phyloP scores from a whole-genome alignment of 2,329 filamentous ascomycete species.

The Tricladium varicosporioides region DNA sequence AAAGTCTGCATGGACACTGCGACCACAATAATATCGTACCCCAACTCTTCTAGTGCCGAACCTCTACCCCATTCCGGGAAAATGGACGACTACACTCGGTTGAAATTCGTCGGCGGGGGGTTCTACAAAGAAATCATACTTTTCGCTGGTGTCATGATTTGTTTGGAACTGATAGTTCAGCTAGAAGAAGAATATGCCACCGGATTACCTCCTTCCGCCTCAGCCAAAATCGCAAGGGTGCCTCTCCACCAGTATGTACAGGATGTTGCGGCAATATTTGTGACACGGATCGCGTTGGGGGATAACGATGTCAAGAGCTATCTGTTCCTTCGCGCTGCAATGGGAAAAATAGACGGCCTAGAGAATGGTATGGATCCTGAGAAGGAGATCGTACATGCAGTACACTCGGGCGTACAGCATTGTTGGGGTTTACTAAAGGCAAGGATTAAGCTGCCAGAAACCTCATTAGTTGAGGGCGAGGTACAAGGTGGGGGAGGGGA shows the following conservation, averaged over 20 bases:
- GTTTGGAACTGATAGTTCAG: conserved; percentile 40
- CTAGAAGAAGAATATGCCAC: conserved; percentile 17
- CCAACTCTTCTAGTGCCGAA: not conserved
- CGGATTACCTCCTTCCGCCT: conserved; percentile 13
- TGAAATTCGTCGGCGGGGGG: conserved; percentile 40
- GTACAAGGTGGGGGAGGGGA: no score
- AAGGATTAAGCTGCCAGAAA: not conserved
- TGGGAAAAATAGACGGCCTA: conserved; percentile 39
- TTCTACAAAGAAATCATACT: conserved; percentile 42
- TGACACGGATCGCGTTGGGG: conserved; percentile 36
- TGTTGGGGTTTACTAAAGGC: conserved; percentile 24
- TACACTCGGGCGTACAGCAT: conserved; percentile 13
- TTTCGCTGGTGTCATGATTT: conserved; percentile 41
- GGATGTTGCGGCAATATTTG: conserved; percentile 25
- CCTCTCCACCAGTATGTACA: conserved; percentile 32
- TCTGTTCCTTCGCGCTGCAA: conserved; percentile 40
- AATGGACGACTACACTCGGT: conserved; percentile 11
- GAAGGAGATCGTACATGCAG: conserved; percentile 16
- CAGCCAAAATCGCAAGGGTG: conserved; percentile 33
- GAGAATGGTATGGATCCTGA: conserved; percentile 16
- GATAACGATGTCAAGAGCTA: conserved; percentile 46
- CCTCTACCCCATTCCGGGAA: no score
- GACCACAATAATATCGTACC: conserved; percentile 28
- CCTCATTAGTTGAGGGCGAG: not conserved
- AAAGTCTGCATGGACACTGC: conserved; percentile 46